phyloP scores from a whole-genome alignment of 1,284 basidiomycete species.

The Boletus smithii region DNA sequence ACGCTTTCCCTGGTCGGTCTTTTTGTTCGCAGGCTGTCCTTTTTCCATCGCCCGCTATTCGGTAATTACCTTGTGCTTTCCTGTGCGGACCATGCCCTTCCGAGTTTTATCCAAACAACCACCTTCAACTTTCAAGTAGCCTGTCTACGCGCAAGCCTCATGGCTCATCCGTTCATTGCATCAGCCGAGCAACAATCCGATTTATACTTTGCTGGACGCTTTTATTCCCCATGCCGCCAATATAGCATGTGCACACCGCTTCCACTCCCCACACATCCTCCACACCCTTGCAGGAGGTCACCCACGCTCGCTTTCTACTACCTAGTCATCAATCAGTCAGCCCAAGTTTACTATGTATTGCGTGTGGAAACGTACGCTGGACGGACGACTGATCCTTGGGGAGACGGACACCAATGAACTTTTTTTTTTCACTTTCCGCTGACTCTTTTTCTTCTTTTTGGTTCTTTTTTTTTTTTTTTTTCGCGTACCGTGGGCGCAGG shows the following conservation, averaged over 20 bases:
- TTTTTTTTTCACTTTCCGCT: conserved; percentile 1
- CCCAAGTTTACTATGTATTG: conserved; percentile 23
- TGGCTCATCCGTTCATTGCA: conserved; percentile 29
- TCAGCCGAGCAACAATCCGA: conserved; percentile 15
- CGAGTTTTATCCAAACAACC: conserved; percentile 16
- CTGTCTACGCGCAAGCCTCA: conserved; percentile 14
- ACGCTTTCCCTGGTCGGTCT: conserved; percentile 19
- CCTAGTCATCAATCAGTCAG: conserved; percentile 7
- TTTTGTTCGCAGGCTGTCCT: conserved; percentile 26
- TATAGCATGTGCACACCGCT: conserved; percentile 12
- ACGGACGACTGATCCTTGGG: conserved; percentile 19
- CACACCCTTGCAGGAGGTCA: neutral
- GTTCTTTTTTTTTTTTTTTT: conserved; percentile 11
- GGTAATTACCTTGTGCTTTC: conserved; percentile 33
- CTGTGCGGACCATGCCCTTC: conserved; percentile 20
- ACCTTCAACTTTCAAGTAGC: conserved; percentile 21
- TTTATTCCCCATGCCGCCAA: conserved; percentile 17
- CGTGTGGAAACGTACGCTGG: conserved; percentile 28
- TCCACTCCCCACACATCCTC: conserved; percentile 1
- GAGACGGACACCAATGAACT: conserved; percentile 26
- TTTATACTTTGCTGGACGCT: conserved; percentile 26
- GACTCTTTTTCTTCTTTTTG: conserved; percentile 15
- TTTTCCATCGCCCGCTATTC: conserved; percentile 27
- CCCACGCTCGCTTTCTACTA: conserved; percentile 24
- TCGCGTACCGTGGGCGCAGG: conserved; percentile 14